Conservation (phyloP, 192 early-diverging fungal species). For the Oehlia diaphana region DNA sequence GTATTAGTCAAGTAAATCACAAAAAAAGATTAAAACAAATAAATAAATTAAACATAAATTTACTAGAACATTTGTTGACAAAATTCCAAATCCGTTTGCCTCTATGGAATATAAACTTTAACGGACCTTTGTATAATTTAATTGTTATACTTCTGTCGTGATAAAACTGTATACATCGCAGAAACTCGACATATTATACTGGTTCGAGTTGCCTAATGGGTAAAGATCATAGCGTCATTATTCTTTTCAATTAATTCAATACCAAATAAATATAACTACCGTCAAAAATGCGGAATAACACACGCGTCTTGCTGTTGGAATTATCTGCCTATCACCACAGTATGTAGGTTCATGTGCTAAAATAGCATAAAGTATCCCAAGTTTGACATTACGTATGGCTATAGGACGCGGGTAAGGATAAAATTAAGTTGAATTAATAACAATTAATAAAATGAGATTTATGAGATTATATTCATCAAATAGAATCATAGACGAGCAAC, state of each 20-base stretch:
- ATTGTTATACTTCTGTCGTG: conserved; percentile 63
- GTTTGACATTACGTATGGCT: conserved; percentile 94
- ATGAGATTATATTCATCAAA: conserved; percentile 80
- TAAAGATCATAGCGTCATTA: neutral
- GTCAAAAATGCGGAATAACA: conserved; percentile 96
- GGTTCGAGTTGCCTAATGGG: conserved; percentile 65
- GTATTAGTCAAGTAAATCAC: neutral
- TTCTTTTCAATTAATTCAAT: neutral
- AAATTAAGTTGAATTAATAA: neutral
- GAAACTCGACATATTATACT: conserved; percentile 81
- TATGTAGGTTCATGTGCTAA: conserved; percentile 86
- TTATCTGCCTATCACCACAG: conserved; percentile 93
- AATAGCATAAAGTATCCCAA: conserved; percentile 78
- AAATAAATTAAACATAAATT: neutral
- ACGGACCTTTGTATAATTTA: conserved; percentile 43
- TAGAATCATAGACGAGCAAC: conserved; percentile 72
- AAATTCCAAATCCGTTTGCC: conserved; percentile 93
- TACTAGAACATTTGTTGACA: conserved; percentile 87
- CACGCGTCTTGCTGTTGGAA: conserved; percentile 94
- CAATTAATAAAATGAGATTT: neutral
- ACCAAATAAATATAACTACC: conserved; percentile 38
- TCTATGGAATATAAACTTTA: conserved; percentile 96
- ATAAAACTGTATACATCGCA: conserved; percentile 87
- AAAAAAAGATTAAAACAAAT: neutral
- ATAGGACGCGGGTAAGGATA: neutral